Evolutionary conservation across 768 basidiomycete genomes (phyloP).

Genomic region (Agaricus blazei): DNA sequence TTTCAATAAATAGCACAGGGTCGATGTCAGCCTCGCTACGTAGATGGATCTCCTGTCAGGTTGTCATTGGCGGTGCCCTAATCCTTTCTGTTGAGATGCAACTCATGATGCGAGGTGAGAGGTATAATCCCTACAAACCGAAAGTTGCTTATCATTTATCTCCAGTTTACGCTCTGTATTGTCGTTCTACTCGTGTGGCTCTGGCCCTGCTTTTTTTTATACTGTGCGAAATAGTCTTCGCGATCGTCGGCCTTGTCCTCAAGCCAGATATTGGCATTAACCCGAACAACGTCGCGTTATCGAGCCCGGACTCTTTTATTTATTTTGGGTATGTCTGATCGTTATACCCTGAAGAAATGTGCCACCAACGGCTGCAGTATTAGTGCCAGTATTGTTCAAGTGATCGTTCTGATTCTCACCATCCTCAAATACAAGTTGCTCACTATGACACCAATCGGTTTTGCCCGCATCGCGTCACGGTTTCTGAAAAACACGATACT

Average conservation of each 20-base stretch:
- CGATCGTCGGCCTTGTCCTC: slow-evolving; percentile 17
- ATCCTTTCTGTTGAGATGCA: slow-evolving; percentile 25
- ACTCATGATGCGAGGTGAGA: slow-evolving; percentile 23
- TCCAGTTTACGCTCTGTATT: slow-evolving; percentile 30
- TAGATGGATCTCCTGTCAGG: slow-evolving; percentile 22
- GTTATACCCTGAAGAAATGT: background rate
- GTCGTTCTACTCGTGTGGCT: slow-evolving; percentile 22
- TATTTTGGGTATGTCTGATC: slow-evolving; percentile 22
- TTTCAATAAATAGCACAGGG: slow-evolving; percentile 9
- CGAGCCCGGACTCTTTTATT: slow-evolving; percentile 17
- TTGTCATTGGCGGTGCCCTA: slow-evolving; percentile 18
- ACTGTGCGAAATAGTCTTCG: slow-evolving; percentile 16
- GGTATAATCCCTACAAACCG: background rate
- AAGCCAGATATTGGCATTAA: slow-evolving; percentile 17
- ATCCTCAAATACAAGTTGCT: slow-evolving; percentile 24
- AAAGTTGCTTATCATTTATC: background rate
- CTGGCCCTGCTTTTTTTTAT: slow-evolving; percentile 17
- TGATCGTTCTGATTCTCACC: slow-evolving; percentile 26
- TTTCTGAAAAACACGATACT: slow-evolving; percentile 33
- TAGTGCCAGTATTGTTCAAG: slow-evolving; percentile 23
- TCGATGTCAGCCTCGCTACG: slow-evolving; percentile 11
- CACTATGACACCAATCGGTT: slow-evolving; percentile 25
- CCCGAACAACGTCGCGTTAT: slow-evolving; percentile 15
- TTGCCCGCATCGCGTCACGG: slow-evolving; percentile 26
- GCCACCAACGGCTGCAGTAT: slow-evolving; percentile 14